Evolutionary conservation across 2,329 filamentous ascomycete species (phyloP).

Genomic region (Aspergillus sergii): DNA sequence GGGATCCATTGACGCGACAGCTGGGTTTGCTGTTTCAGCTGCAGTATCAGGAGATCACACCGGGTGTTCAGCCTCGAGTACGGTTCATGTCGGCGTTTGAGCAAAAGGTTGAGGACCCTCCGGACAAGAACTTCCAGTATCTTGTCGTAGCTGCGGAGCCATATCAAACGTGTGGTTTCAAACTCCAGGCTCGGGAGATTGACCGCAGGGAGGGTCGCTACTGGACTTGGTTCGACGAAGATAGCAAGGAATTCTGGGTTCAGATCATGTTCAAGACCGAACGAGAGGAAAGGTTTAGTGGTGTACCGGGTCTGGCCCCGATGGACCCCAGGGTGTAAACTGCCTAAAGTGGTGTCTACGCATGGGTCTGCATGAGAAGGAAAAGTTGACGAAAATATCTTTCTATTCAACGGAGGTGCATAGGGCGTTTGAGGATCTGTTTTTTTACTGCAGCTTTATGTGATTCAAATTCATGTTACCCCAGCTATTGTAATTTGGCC

Average conservation of each 20-base stretch:
- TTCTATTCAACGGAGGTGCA: slow-evolving; percentile 9
- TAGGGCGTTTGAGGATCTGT: slow-evolving; percentile 19
- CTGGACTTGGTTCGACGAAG: slow-evolving; percentile 94
- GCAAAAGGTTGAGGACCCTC: slow-evolving; percentile 88
- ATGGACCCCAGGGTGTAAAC: slow-evolving; percentile 34
- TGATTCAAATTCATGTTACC: slow-evolving; percentile 3
- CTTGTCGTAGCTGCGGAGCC: slow-evolving; percentile 93
- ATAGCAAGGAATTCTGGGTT: slow-evolving; percentile 95
- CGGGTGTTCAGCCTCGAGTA: slow-evolving; percentile 75
- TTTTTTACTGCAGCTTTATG: slow-evolving; percentile 14
- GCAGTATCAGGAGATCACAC: slow-evolving; percentile 87
- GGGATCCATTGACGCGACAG: slow-evolving; percentile 85
- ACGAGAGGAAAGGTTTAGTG: slow-evolving; percentile 83
- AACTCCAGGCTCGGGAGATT: slow-evolving; percentile 89
- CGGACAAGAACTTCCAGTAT: slow-evolving; percentile 93
- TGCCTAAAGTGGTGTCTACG: neutral
- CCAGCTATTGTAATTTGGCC: neutral
- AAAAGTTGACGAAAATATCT: slow-evolving; percentile 7
- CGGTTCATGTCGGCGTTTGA: slow-evolving; percentile 98
- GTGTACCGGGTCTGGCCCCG: slow-evolving; percentile 66
- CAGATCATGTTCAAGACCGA: slow-evolving; percentile 99
- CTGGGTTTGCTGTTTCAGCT: slow-evolving; percentile 93
- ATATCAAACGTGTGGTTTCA: slow-evolving; percentile 97
- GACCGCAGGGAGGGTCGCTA: slow-evolving; percentile 85
- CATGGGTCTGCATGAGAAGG: neutral